Conservation (phyloP, 148 eudicot species). For the Mesembryanthemum crystallinum region DNA sequence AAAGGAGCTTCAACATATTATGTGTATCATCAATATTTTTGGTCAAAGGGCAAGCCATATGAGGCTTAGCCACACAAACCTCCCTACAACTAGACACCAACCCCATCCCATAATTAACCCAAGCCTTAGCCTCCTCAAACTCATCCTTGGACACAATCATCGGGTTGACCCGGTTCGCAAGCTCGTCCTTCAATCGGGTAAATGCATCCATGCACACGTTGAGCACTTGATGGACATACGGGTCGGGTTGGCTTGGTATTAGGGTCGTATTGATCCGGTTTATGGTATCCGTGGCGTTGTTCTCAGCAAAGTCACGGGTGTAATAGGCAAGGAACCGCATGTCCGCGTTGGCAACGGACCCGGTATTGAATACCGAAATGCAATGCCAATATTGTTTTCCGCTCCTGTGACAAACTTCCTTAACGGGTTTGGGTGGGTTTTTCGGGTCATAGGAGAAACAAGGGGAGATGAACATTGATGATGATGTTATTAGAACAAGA, state of each 20-base stretch:
- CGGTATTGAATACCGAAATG: constrained; percentile 20
- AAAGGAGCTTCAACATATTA: constrained; percentile 14
- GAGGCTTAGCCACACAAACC: constrained; percentile 22
- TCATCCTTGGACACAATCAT: neutral
- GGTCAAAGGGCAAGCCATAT: constrained; percentile 10
- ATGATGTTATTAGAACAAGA: neutral
- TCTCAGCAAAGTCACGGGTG: constrained; percentile 14
- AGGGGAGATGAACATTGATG: neutral
- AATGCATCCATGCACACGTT: constrained; percentile 24
- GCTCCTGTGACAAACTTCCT: constrained; percentile 15
- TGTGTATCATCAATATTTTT: constrained; percentile 15
- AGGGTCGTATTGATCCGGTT: constrained; percentile 13
- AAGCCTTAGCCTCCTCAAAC: constrained; percentile 26
- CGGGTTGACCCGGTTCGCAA: constrained; percentile 10
- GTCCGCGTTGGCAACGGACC: constrained; percentile 11
- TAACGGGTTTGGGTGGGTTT: constrained; percentile 11
- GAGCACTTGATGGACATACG: constrained; percentile 17
- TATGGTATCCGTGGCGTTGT: constrained; percentile 10
- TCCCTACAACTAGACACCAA: constrained; percentile 18
- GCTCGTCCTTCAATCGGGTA: constrained; percentile 1
- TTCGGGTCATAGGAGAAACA: constrained; percentile 1
- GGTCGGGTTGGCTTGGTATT: constrained; percentile 14
- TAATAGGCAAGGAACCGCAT: constrained; percentile 15
- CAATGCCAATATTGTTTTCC: constrained; percentile 2
- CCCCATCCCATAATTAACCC: constrained; percentile 26